Conservation (phyloP, 2,329 filamentous ascomycete genomes). For the Ceratocystis lukuohia region DNA sequence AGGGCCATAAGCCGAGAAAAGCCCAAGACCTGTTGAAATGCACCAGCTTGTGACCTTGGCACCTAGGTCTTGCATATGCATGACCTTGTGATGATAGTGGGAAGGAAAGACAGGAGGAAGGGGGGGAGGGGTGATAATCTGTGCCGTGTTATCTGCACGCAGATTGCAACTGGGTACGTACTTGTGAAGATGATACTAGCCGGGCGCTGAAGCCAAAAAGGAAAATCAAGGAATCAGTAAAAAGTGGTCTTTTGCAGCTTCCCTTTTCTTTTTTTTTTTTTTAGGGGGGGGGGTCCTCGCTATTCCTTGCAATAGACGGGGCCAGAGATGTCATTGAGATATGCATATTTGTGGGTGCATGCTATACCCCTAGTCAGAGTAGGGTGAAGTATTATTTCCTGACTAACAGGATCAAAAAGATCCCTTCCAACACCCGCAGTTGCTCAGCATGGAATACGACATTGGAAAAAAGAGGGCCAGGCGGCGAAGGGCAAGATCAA, state of each 20-base stretch:
- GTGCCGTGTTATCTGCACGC: too few relatives aligned
- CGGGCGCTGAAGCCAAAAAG: too few relatives aligned
- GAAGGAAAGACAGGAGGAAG: neutral
- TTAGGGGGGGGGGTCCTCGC: too few relatives aligned
- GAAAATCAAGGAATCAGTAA: neutral
- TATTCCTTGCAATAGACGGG: neutral
- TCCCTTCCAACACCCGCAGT: neutral
- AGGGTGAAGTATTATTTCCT: neutral
- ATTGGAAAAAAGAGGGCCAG: neutral
- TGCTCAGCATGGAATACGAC: neutral
- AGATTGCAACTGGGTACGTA: too few relatives aligned
- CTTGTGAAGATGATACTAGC: too few relatives aligned
- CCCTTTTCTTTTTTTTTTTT: neutral
- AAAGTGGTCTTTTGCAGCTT: neutral
- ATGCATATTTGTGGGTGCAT: slow-evolving; percentile 13
- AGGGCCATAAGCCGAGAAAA: neutral
- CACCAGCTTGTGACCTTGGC: neutral
- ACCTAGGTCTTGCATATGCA: neutral
- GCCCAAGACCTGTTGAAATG: neutral
- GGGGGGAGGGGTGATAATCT: neutral
- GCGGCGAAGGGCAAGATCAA: neutral
- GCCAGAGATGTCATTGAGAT: slow-evolving; percentile 10
- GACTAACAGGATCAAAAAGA: slow-evolving; percentile 7
- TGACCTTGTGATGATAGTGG: neutral
- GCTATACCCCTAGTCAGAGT: slow-evolving; percentile 2